Percentiles rank a stretch among this genome's conserved stretches.
Conservation (phyloP, 176 grass and related monocot species). For the Alloteropsis semialata region DNA sequence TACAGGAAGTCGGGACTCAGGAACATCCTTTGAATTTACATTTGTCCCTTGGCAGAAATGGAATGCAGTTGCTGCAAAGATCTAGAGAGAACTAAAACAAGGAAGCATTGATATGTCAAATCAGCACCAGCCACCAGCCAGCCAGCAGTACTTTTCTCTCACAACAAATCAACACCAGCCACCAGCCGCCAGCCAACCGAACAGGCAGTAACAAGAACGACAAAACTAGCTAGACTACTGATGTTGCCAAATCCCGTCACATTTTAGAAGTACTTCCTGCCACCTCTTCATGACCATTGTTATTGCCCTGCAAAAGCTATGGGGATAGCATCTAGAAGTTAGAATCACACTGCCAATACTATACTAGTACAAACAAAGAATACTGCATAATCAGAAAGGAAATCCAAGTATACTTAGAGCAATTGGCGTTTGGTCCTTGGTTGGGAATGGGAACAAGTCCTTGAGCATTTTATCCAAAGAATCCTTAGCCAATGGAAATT, state of each 20-base stretch:
- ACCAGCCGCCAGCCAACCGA: too few relatives aligned
- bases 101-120: background rate
- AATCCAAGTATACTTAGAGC: conserved; percentile 24
- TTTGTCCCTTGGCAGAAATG: background rate
- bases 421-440: conserved; percentile 25
- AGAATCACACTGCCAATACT: background rate
- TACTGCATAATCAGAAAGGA: background rate
- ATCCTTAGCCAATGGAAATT: conserved; percentile 52
- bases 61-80: background rate
- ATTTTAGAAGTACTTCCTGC: conserved; percentile 16
- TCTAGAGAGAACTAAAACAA: background rate
- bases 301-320: conserved; percentile 17
- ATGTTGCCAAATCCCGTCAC: background rate
- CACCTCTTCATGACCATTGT: conserved; percentile 19
- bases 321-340: background rate
- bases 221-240: conserved; percentile 5
- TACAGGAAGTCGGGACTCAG: background rate
- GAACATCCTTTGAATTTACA: background rate
- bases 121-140: too few relatives aligned
- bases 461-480: conserved; percentile 55
- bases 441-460: conserved; percentile 46
- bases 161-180: too few relatives aligned
- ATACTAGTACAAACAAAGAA: background rate
- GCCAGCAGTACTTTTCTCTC: too few relatives aligned
- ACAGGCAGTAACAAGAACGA: too few relatives aligned